Base-by-base conservation (phyloP, 2,329 filamentous ascomycete species). In the Ophiostoma fasciatum region DNA sequence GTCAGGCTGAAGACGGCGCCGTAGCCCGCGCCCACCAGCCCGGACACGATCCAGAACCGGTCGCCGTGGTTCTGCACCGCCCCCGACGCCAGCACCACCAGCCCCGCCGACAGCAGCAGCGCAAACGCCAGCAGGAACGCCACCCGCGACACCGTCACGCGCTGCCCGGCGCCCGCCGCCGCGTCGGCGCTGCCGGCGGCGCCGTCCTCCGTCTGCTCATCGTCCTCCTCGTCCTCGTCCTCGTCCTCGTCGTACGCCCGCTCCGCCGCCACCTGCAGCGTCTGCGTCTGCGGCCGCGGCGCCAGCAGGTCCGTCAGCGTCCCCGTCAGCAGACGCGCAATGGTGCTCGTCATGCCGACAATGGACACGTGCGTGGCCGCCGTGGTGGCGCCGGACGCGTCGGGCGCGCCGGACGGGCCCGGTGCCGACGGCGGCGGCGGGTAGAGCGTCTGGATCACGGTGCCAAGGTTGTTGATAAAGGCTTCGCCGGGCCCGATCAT, bases 401-500 rank as follows among this genome's bases (percentile, higher is more conserved):
- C n/a, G n/a, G n/a, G n/a, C n/a, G n/a, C n/a, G n/a, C n/a, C n/a
- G 32, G 78, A 74, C 47, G 63, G 54, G 46, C 35, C 29, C 27
- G n/a, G 23, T n/a, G 25, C 31, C 28, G 15, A 23, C 31, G 20
- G 26, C 20, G 21, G 26, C 14, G 73, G 75, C 12, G 69, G 70
- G 30, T 82, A 82, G 4, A 94, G 64, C 0, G 88, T 93, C 46
- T 82, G 79, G 47, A 96, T 87, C 42, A 98, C 78, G 18, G 87
- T 94, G 25, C 90, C 90, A 9, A 98, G 64, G 49, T 96, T 98
- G 60, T 96, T 98, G 59, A 96, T 85, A 55, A 94, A 98, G 10
- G 88, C 82, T 58, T 98, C 90, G n/a, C 87, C 88, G 0, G 90
- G 88, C 0, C 90, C 90, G 36, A 87, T 82, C 48, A 94, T 82